Percentiles rank a stretch among this genome's conserved stretches.
Conservation (phyloP, 805 yeast genomes). For the Kurtzmaniella cleridarum region DNA sequence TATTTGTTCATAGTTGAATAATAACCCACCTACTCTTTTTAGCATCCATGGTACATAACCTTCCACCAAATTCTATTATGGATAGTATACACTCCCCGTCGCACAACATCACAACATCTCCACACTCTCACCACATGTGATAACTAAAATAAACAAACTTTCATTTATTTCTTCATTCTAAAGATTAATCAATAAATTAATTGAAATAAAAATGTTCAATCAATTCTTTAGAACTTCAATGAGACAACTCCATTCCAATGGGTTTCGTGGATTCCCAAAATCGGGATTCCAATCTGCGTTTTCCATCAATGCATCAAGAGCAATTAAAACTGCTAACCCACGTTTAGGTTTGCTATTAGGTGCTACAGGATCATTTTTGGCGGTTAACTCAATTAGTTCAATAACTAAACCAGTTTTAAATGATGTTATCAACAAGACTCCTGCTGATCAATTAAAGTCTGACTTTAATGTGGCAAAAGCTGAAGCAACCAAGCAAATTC, state of each 20-base stretch:
- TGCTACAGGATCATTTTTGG: neutral
- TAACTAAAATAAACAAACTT: neutral
- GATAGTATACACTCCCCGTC: too few species aligned
- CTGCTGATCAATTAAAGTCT: neutral
- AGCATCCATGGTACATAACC: too few species aligned
- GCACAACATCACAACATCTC: neutral
- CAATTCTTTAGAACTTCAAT: neutral
- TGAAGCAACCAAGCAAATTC: slow-evolving; percentile 4
- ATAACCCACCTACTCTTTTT: too few species aligned
- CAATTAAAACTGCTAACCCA: too few species aligned
- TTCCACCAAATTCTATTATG: too few species aligned
- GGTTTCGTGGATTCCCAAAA: neutral
- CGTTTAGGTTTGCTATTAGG: slow-evolving; percentile 1
- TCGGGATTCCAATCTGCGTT: slow-evolving; percentile 1
- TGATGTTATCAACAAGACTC: slow-evolving; percentile 8
- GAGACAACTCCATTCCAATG: neutral
- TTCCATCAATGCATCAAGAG: too few species aligned
- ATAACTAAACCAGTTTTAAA: slow-evolving; percentile 1
- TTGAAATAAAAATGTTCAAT: neutral
- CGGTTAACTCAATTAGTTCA: neutral
- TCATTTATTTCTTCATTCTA: neutral
- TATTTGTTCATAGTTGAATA: too few species aligned
- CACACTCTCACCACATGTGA: neutral
- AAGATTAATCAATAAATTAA: neutral
- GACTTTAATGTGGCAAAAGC: neutral